Evolutionary conservation across 306 rosid species (phyloP), one percentile per base, ranked within the genome.

Genomic region (Mimosa bimucronata): DNA sequence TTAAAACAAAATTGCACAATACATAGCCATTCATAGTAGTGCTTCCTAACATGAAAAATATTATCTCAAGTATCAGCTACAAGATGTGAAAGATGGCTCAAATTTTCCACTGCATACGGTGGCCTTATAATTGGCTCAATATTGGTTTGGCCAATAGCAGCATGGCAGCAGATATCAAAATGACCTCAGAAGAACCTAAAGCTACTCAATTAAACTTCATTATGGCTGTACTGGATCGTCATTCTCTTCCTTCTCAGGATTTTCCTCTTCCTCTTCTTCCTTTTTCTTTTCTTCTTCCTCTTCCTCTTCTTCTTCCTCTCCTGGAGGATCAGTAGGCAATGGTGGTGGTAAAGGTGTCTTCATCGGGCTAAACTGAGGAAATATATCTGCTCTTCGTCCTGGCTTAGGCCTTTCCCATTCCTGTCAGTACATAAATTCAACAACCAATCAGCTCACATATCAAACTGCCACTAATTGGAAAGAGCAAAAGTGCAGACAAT

Each of bases 341-440:
- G 89, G 89, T 29, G 89, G 80, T 3, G 89, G 89, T 75, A 87
- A 83, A 38, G 89, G 89, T 78, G 89, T 81, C 85, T 86, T 86
- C 89, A 86, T 86, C 45, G 89, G 89, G 81, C 89, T 83, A 65
- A 86, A 86, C 61, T 86, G 89, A 25, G 89, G 89, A 34, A 86
- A 83, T 78, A 86, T 86, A 81, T 86, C 89, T 2, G 89, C 75
- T 71, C 89, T 86, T 65, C 89, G 70, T 71, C 89, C 89, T 28
- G 89, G 89, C 80, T 41, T 86, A 9, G 89, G 87, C 61, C 62
- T 83, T 40, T 81, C 85, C 87, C 89, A 86, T 69, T 86, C 89
- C 89, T 86, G 69, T 69, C 60, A 45, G 42, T 8, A 73, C 25
- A 73, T 29, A 69, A 9, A 79, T 66, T 37, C 44, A 73, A 62